Evolutionary conservation across 345 rosid species (phyloP), one percentile per base, ranked within the genome.

Genomic region (Populus simonii): DNA sequence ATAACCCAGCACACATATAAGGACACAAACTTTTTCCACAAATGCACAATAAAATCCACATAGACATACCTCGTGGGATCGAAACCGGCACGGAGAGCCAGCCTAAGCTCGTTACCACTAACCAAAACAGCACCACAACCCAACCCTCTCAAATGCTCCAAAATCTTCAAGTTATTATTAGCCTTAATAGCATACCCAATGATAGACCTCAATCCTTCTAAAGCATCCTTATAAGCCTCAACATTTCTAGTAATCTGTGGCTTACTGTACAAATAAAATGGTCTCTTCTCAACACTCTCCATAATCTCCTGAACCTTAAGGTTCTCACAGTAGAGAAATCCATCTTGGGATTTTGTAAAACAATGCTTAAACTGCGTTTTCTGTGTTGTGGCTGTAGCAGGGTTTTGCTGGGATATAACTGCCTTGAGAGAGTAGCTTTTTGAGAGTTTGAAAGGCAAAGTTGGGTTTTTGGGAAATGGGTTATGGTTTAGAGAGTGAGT

Each of bases 61-160:
- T 38, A 15, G 4, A 23, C 72, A 43, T 92, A 94, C 99, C 85
- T 96, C 31, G 89, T 83, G 41, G 99, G 98, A 80, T 96, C 97
- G 36, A 94, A 94, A 9, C 97, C 97, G 68, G 98, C 96, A 51
- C 75, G 84, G 69, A 94, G 92, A 53, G 99, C 98, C 85, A 96
- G 81, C 74, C 92, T 89, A 66, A 96, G 97, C 87, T 96, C 99
- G 83, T 94, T 94, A 2, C 99, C 98, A 82, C 97, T 92, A 29
- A 94, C 99, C 63, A 96, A 80, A 10, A 96, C 98, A 84, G 98
- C 97, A 67, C 98, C 97, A 82, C 95, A 96, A 1, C 98, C 99
- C 87, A 91, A 75, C 72, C 84, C 82, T 79, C 98, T 94, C 90
- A 92, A 80, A 85, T 94, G 95, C 90, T 92, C 95, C 92, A 96